Evolutionary conservation across 2,329 filamentous ascomycete species (phyloP).

Genomic region (Fusarium sp.): DNA sequence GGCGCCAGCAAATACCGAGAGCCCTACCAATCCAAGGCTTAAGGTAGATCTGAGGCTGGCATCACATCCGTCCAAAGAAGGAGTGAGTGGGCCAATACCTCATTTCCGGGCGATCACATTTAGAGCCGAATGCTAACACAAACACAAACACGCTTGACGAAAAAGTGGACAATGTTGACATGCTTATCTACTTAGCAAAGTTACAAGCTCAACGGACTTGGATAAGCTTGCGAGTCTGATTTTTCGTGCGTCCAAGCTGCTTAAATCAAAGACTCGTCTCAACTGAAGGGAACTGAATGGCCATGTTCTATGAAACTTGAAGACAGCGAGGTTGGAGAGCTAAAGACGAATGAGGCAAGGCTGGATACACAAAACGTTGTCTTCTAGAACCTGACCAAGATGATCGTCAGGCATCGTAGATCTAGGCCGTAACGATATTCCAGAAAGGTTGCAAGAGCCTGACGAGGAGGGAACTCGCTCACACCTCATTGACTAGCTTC

Average conservation of each 20-base stretch:
- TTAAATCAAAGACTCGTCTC: neutral
- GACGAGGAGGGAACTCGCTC: conserved; percentile 2
- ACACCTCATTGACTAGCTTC: neutral
- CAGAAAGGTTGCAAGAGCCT: neutral
- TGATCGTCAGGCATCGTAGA: conserved; percentile 26
- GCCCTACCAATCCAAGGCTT: conserved; percentile 1
- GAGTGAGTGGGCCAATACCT: conserved; percentile 1
- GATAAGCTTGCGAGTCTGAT: conserved; percentile 9
- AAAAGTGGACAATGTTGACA: neutral
- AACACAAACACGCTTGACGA: neutral
- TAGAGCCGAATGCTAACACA: conserved; percentile 2
- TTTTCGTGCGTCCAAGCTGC: neutral
- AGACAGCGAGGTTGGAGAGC: neutral
- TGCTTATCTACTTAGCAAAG: neutral
- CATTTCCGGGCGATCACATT: conserved; percentile 1
- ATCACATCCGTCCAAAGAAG: neutral
- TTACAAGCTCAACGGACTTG: neutral
- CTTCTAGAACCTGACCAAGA: conserved; percentile 10
- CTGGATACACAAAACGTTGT: neutral
- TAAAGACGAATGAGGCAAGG: neutral
- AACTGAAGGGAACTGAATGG: neutral
- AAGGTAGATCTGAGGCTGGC: conserved; percentile 10
- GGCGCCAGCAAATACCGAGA: neutral
- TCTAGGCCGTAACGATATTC: conserved; percentile 4
- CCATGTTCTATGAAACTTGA: neutral